These are phyloP conservation scores for Fusarium dlaminii DNA, from an alignment of 2,329 filamentous ascomycete genomes.

Conservation along the genomic window DNA sequence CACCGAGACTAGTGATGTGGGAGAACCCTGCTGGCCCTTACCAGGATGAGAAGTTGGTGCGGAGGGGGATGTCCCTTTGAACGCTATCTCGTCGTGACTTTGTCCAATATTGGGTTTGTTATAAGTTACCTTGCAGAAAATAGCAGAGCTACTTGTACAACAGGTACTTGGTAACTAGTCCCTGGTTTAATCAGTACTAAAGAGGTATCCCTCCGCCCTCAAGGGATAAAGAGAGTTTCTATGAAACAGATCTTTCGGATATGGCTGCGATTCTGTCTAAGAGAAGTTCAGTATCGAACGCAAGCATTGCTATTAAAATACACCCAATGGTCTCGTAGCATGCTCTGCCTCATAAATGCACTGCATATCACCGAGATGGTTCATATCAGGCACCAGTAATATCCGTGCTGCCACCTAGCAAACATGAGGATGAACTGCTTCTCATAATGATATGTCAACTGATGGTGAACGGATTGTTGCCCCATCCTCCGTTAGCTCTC, in stretches of 20 bases:
- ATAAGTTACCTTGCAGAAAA: too few relatives aligned
- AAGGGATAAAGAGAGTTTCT: not conserved
- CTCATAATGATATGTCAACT: not conserved
- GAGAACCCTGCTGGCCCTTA: not conserved
- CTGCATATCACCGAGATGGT: accelerated
- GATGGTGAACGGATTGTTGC: accelerated
- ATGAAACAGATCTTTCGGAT: too few relatives aligned
- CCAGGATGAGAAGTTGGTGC: not conserved
- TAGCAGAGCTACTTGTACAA: not conserved
- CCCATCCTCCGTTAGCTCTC: not conserved
- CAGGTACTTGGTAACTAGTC: not conserved
- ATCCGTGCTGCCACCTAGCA: accelerated
- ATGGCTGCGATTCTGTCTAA: accelerated
- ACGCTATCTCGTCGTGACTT: not conserved
- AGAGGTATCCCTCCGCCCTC: not conserved
- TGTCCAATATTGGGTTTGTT: not conserved
- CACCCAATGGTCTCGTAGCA: too few relatives aligned
- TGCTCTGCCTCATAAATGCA: accelerated
- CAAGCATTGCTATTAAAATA: too few relatives aligned
- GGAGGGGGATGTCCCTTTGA: accelerated
- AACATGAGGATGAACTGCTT: accelerated
- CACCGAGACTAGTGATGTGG: not conserved
- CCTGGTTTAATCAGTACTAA: not conserved
- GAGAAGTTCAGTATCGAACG: too few relatives aligned
- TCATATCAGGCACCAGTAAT: accelerated